Evolutionary conservation across 805 yeast species (phyloP), one percentile per base, ranked within the genome.

Genomic region (Teunomyces atbi): DNA sequence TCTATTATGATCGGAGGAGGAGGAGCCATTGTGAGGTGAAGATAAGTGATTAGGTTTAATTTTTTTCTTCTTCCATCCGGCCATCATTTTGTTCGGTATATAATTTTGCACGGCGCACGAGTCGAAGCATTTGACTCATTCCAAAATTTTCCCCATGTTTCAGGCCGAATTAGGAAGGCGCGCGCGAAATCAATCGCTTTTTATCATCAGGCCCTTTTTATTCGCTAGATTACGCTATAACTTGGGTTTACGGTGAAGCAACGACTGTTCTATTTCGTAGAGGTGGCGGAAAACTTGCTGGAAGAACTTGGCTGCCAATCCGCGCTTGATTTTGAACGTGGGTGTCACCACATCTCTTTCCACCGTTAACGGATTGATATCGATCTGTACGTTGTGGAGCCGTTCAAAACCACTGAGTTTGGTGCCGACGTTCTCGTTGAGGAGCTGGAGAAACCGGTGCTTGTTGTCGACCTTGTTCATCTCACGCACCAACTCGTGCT

Each of bases 1-100:
- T 81, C 84, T 45, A 84, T 70, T 23, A 78, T 76, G 19, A 84
- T 75, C 2, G 90, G 87, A 20, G 83, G 82, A 29, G 85, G 84
- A 19, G 85, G 84, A 3, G 82, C 79, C 81, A 67, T n/a, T n/a
- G n/a, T n/a, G n/a, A n/a, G n/a, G n/a, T n/a, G n/a, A n/a, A n/a
- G n/a, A n/a, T n/a, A n/a, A n/a, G n/a, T n/a, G n/a, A n/a, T n/a
- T n/a, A n/a, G n/a, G n/a, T n/a, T n/a, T n/a, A n/a, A n/a, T n/a
- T n/a, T 11, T 5, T 16, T 13, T 6, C 11, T 35, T 36, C 21
- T 36, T 36, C n/a, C 39, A 36, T 36, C 6, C 27, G 28, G 28
- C 27, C 18, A 26, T 36, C 28, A 33, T 36, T 26, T 36, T 16
- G 39, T 10, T 10, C 13, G 39, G 21, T 12, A 12, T 3, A 11